A percentile compares a stretch with the other conserved stretches of the same genome.
These are phyloP conservation scores for Amanita exitialis DNA, from an alignment of 768 basidiomycete genomes.

Conservation along the genomic window DNA sequence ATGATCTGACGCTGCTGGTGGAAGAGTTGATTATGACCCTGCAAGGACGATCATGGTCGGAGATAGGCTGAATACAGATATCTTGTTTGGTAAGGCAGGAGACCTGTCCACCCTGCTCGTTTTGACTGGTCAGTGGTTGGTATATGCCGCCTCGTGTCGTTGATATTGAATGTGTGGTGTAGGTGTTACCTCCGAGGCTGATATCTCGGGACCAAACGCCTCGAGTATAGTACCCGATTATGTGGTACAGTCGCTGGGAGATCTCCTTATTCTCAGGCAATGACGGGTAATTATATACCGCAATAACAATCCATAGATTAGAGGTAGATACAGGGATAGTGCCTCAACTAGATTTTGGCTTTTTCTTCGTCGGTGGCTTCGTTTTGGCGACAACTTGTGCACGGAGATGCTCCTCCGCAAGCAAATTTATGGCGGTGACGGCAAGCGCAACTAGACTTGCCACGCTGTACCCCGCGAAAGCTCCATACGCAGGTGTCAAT, in stretches of 20 bases:
- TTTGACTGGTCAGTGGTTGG: slow-evolving; percentile 56
- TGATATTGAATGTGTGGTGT: neutral
- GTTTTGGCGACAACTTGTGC: slow-evolving; percentile 6
- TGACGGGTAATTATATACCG: slow-evolving; percentile 6
- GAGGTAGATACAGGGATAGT: slow-evolving; percentile 3
- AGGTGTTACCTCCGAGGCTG: slow-evolving; percentile 74
- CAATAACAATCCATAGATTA: neutral
- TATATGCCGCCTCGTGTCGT: neutral
- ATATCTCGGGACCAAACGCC: slow-evolving; percentile 62
- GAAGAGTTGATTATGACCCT: slow-evolving; percentile 81
- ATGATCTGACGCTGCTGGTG: neutral
- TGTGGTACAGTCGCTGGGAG: slow-evolving; percentile 73
- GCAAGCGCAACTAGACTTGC: slow-evolving; percentile 48
- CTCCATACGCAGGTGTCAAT: slow-evolving; percentile 64
- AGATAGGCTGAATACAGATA: slow-evolving; percentile 93
- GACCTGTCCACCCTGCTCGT: slow-evolving; percentile 85
- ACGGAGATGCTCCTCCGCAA: slow-evolving; percentile 20
- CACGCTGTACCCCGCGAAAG: slow-evolving; percentile 55
- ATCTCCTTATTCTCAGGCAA: slow-evolving; percentile 41
- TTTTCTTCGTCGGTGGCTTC: neutral
- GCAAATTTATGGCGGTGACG: slow-evolving; percentile 25
- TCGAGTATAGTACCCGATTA: slow-evolving; percentile 73
- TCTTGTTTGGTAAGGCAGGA: slow-evolving; percentile 82
- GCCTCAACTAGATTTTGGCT: slow-evolving; percentile 1
- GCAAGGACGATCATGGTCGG: slow-evolving; percentile 89